Evolutionary conservation across 208 protist genomes (phyloP), one percentile per base, ranked within the genome.

Genomic region (Crithidia sp.): DNA sequence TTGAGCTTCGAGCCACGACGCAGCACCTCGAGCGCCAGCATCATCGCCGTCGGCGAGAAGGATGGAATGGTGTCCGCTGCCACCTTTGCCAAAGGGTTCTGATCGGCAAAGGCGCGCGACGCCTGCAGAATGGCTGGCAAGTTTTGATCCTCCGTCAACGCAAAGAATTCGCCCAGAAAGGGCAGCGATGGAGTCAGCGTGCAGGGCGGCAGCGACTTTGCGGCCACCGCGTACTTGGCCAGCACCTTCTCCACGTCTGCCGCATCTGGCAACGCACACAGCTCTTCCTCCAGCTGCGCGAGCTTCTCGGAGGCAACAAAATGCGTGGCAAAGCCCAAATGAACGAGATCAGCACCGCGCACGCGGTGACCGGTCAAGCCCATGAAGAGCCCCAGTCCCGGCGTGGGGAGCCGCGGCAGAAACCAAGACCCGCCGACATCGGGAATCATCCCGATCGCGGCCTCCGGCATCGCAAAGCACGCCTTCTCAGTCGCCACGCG

Each of bases 381-480:
- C 72, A 96, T 82, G 65, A 90, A 97, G 16, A 92, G 70, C 3
- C 92, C 94, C 41, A 96, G 43, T 0, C 80, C 82, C 44, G 65
- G 57, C 10, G 74, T 49, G 17, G 74, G 41, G 49, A 95, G 39
- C 7, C 89, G 78, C 16, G 86, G 85, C 37, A 97, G 71, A 65
- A 94, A 90, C 74, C 82, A 95, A 3, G 84, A 85, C 8, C 75
- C 88, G 40, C 87, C 89, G 40, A 95, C 87, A 68, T 97, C 91
- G n/a, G 86, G 88, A 53, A 92, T 82, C 44, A 95, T 77, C 10
- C 92, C 94, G 74, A 97, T 95, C 10, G 69, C 74, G 17, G 86
- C 89, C 74, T 97, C 94, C 10, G 94, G 92, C 92, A 96, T 95
- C 17, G 90, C 91, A 68, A 96, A 86, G 39, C 82, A 52, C n/a